Evolutionary conservation across 108 stramenopile genomes (phyloP).

Genomic region (Hondaea fermentalgiana): DNA sequence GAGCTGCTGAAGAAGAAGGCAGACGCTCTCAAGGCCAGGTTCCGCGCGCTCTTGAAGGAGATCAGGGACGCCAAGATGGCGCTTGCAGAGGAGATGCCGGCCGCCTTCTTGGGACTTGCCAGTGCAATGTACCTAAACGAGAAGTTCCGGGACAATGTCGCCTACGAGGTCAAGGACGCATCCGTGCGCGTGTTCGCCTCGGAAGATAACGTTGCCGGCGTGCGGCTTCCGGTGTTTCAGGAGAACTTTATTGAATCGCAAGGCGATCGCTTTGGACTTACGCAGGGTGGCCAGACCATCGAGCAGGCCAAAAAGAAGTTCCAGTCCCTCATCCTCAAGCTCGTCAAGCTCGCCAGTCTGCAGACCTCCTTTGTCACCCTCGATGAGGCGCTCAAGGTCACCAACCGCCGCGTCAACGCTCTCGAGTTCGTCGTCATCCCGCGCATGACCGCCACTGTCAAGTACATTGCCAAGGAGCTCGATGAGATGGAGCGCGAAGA

Average conservation of each 20-base stretch:
- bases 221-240: constrained; percentile 51
- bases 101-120: background rate
- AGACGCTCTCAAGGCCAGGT: constrained; percentile 50
- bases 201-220: constrained; percentile 56
- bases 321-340: constrained; percentile 31
- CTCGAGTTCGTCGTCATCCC: constrained; percentile 57
- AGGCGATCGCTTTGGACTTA: constrained; percentile 36
- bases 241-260: constrained; percentile 23
- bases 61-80: constrained; percentile 39
- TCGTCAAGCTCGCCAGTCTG: constrained; percentile 49
- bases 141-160: background rate
- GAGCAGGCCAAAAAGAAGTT: constrained; percentile 41
- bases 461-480: constrained; percentile 50
- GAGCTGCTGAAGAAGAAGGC: constrained; percentile 61
- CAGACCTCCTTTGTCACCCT: constrained; percentile 56
- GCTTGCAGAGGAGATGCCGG: constrained; percentile 27
- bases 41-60: constrained; percentile 38
- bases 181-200: constrained; percentile 19
- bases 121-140: background rate
- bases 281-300: constrained; percentile 46
- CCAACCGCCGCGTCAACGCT: constrained; percentile 56
- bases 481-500: constrained; percentile 61
- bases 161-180: background rate
- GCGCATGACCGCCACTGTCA: constrained; percentile 39
- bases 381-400: constrained; percentile 56